These are phyloP conservation scores for Stagonosporopsis vannaccii DNA, from an alignment of 2,329 filamentous ascomycete species.

Conservation along the genomic window DNA sequence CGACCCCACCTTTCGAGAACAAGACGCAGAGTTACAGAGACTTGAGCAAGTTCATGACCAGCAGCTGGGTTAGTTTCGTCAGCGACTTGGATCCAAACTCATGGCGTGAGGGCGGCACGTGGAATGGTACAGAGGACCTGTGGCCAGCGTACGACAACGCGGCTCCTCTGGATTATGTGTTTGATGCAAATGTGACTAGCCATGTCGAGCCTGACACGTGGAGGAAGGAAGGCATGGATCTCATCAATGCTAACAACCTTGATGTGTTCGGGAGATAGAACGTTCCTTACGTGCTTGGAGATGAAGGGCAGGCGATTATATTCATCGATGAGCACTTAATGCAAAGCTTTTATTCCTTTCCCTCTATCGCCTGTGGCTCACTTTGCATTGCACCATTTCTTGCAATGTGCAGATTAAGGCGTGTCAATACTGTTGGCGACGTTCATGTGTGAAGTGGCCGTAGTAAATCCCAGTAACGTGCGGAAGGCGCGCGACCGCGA, in stretches of 20 bases:
- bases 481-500: not conserved
- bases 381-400: too few relatives aligned
- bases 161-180: constrained; percentile 53
- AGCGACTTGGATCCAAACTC: constrained; percentile 45
- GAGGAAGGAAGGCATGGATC: constrained; percentile 54
- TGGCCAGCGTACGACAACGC: constrained; percentile 53
- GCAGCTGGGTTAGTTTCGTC: constrained; percentile 56
- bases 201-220: constrained; percentile 55
- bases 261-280: constrained; percentile 17
- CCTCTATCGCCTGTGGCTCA: not conserved
- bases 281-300: not conserved
- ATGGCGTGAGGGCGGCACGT: constrained; percentile 27
- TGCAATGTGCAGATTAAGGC: too few relatives aligned
- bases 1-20: constrained; percentile 44
- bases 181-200: constrained; percentile 54
- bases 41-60: constrained; percentile 54
- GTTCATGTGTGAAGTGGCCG: too few relatives aligned
- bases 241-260: constrained; percentile 47
- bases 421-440: too few relatives aligned
- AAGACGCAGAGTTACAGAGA: constrained; percentile 49
- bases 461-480: not conserved
- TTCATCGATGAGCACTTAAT: not conserved
- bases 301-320: too few relatives aligned
- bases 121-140: constrained; percentile 31
- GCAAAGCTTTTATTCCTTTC: not conserved